Percentiles rank a stretch among this genome's conserved stretches.
These are phyloP conservation scores for Globisporangium viniferum DNA, from an alignment of 352 stramenopile species.

Conservation along the genomic window DNA sequence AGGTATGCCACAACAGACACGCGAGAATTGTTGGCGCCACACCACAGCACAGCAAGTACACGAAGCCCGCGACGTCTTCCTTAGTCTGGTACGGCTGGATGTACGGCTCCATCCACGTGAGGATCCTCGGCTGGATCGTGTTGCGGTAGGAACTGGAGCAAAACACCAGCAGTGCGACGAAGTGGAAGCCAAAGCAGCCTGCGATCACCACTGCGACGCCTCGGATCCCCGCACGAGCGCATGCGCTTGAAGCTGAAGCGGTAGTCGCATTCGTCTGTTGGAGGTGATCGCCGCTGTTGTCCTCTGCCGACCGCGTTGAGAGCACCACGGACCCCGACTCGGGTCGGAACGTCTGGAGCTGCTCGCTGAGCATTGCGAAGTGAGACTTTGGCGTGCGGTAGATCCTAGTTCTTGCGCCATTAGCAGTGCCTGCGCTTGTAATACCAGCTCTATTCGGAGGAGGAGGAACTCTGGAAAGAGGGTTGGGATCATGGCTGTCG, in stretches of 20 bases:
- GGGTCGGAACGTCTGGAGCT: background rate
- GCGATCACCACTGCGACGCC: constrained; percentile 11
- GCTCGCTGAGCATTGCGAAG: background rate
- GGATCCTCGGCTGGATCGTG: constrained; percentile 20
- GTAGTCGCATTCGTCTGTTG: background rate
- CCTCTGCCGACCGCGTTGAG: constrained; percentile 1
- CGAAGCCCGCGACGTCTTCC: constrained; percentile 20
- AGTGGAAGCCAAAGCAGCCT: constrained; percentile 16
- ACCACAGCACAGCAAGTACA: constrained; percentile 24
- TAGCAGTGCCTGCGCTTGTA: background rate
- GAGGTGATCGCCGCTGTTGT: background rate
- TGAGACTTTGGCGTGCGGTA: constrained; percentile 3
- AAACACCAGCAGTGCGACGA: constrained; percentile 20
- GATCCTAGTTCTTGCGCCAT: background rate
- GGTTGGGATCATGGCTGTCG: background rate
- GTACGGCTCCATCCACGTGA: constrained; percentile 13
- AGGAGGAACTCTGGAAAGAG: background rate
- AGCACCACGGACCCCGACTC: constrained; percentile 3
- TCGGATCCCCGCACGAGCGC: background rate
- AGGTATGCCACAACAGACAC: constrained; percentile 17
- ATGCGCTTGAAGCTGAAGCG: background rate
- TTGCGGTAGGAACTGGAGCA: constrained; percentile 24
- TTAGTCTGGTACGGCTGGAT: constrained; percentile 18
- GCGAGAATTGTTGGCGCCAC: constrained; percentile 15
- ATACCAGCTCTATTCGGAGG: too few relatives aligned